Conservation (phyloP, 2,329 filamentous ascomycete genomes). For the Xylaria sp. region DNA sequence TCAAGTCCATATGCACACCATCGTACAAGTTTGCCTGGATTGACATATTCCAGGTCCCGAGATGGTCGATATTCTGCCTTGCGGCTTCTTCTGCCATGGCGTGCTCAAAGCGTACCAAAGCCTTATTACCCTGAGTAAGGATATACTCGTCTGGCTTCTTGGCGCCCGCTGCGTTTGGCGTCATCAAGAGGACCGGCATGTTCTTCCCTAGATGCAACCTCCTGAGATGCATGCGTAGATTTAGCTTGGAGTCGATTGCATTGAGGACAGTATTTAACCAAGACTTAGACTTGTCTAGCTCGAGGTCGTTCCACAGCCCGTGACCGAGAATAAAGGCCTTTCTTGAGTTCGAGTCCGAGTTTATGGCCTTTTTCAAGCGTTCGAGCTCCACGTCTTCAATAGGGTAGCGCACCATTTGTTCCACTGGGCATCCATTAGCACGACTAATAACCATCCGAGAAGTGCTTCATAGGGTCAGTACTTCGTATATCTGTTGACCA, state of each 20-base stretch:
- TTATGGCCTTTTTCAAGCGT: constrained; percentile 46
- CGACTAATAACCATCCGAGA: background rate
- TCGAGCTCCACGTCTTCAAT: constrained; percentile 48
- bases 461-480: constrained; percentile 20
- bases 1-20: constrained; percentile 54
- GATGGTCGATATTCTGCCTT: constrained; percentile 49
- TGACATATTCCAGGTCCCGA: constrained; percentile 58
- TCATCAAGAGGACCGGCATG: constrained; percentile 45
- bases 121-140: constrained; percentile 54
- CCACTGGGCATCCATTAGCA: constrained; percentile 39
- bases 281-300: constrained; percentile 47
- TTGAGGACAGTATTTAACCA: constrained; percentile 49
- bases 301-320: constrained; percentile 54
- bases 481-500: constrained; percentile 39
- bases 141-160: constrained; percentile 54
- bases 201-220: constrained; percentile 17
- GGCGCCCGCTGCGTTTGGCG: constrained; percentile 53
- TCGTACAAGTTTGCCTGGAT: constrained; percentile 55
- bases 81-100: constrained; percentile 43
- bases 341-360: constrained; percentile 38
- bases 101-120: constrained; percentile 52
- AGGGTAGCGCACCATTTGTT: constrained; percentile 51
- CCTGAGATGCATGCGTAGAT: constrained; percentile 27
- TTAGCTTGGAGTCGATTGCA: constrained; percentile 37
- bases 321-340: constrained; percentile 54